These are phyloP conservation scores for Elsinoe necatrix DNA, from an alignment of 2,329 filamentous ascomycete genomes.

Conservation along the genomic window DNA sequence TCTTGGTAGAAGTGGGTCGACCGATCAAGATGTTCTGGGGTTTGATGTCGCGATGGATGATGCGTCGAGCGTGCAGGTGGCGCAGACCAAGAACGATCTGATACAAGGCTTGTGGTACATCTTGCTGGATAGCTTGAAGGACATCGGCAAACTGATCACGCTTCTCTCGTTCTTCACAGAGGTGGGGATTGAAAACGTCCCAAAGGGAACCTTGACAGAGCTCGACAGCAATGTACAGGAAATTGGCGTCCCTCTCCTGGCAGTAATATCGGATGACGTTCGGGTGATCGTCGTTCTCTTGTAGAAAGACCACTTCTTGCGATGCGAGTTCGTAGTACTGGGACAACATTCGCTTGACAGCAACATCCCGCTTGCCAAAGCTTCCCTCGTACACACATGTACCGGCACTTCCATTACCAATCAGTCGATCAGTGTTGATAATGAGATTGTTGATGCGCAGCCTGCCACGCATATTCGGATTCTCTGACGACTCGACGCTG, in stretches of 20 bases:
- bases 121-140: conserved; percentile 61
- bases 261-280: conserved; percentile 97
- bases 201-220: conserved; percentile 88
- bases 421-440: conserved; percentile 51
- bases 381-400: conserved; percentile 92
- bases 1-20: conserved; percentile 43
- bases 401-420: conserved; percentile 83
- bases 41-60: conserved; percentile 95
- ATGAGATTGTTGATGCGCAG: conserved; percentile 54
- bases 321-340: conserved; percentile 94
- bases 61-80: conserved; percentile 82
- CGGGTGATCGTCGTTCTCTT: conserved; percentile 89
- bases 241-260: conserved; percentile 78
- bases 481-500: conserved; percentile 36
- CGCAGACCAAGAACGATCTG: conserved; percentile 85
- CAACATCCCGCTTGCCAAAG: conserved; percentile 86
- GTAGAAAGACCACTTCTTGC: conserved; percentile 80
- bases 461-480: conserved; percentile 36
- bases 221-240: conserved; percentile 93
- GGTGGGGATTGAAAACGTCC: conserved; percentile 84
- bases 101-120: conserved; percentile 70
- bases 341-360: conserved; percentile 92
- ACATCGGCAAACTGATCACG: conserved; percentile 44
- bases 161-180: conserved; percentile 45
- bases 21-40: conserved; percentile 93